Base-by-base conservation (phyloP, 2,329 filamentous ascomycete species). In the Aspergillus quadricinctus region DNA sequence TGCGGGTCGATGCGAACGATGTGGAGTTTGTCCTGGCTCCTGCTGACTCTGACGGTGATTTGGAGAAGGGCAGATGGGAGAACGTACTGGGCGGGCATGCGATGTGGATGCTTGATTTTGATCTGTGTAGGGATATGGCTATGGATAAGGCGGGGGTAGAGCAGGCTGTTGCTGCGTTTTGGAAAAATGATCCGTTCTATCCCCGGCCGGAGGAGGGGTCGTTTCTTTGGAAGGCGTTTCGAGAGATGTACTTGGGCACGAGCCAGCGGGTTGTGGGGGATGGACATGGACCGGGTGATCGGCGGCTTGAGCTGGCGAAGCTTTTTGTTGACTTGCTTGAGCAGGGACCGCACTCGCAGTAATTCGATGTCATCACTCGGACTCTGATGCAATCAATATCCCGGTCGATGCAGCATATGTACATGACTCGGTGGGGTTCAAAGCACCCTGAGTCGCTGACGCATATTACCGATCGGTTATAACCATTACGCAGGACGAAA, bases 21-120 rank as follows among this genome's bases (percentile, higher is more conserved):
- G 73, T 85, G 2, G 80, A 85, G 50, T 84, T 83, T 60, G 82
- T 85, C 0, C 73, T 85, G 2, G 72, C 65, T 0, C 55, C 64
- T 2, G 58, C 56, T 4, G 2, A 40, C 4, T 23, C 23, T 23
- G 23, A 23, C 23, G 23, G 23, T 23, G 21, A 6, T 11, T n/a
- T 29, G 2, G 3, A 45, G 10, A 35, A 53, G 9, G 4, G 10
- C 7, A 21, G 35, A 3, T 48, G 59, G 2, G 57, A 55, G 0
- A 63, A 62, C 50, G 28, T 55, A 0, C 62, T 80, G 0, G 75
- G 72, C 0, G 9, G 57, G 0, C 74, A 78, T 58, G 52, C 55
- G 0, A 57, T 81, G 43, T 81, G 78, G 78, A 64, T 81, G 0
- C 60, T 82, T 0, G 79, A 82, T 37, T 82, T 81, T 58, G 76